phyloP scores from a whole-genome alignment of 345 rosid genomes.

The Hibiscus trionum region DNA sequence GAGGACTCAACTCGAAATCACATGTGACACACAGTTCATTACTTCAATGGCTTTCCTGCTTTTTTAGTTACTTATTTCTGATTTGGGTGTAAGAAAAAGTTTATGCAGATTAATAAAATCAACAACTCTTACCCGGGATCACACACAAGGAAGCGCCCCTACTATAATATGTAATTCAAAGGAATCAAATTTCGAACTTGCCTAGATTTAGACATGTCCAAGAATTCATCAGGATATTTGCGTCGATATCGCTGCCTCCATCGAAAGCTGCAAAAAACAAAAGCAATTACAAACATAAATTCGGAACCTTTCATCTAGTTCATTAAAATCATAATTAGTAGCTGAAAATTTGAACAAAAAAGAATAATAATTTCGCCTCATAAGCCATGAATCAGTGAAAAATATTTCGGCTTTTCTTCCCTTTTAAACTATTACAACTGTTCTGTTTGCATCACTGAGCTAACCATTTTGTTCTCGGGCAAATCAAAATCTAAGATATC shows the following conservation, averaged over 20 bases:
- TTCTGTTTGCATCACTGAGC: not conserved
- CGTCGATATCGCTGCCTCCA: conserved; percentile 81
- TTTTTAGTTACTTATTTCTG: not conserved
- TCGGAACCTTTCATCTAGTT: not conserved
- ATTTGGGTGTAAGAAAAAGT: not conserved
- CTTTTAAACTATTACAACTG: not conserved
- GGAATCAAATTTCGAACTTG: conserved; percentile 10
- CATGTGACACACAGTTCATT: too few relatives aligned
- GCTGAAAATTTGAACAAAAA: not conserved
- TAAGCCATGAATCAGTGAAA: not conserved
- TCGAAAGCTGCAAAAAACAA: conserved; percentile 46
- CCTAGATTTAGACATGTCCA: conserved; percentile 81
- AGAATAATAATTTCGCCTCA: not conserved
- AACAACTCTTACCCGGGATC: not conserved
- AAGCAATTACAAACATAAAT: not conserved
- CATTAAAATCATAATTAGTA: not conserved
- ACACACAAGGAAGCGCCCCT: not conserved
- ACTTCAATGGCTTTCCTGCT: not conserved
- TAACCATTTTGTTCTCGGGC: not conserved
- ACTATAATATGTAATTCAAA: not conserved
- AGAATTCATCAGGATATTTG: conserved; percentile 83
- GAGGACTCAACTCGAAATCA: not conserved
- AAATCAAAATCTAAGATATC: not conserved
- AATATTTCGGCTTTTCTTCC: not conserved
- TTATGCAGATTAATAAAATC: not conserved